phyloP scores from a whole-genome alignment of 1,284 basidiomycete species.

The Malassezia dermatis region DNA sequence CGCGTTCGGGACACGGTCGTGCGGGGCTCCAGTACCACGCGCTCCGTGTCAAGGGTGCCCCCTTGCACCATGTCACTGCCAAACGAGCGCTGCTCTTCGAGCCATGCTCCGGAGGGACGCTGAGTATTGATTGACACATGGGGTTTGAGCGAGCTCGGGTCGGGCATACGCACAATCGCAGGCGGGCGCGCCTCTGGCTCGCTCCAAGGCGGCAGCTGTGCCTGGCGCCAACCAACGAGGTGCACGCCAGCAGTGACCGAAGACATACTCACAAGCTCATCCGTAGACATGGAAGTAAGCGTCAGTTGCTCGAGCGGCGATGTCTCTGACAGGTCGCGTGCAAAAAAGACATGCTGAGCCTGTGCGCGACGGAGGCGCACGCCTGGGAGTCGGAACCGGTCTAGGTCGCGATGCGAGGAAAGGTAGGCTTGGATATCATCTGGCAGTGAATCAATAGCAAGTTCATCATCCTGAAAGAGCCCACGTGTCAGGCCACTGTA shows the following conservation, averaged over 20 bases:
- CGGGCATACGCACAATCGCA: slow-evolving; percentile 18
- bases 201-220: not conserved
- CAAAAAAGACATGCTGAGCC: slow-evolving; percentile 30
- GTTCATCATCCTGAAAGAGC: slow-evolving; percentile 20
- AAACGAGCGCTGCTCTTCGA: not conserved
- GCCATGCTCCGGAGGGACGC: not conserved
- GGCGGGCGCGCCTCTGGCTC: slow-evolving; percentile 14
- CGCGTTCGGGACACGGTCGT: not conserved
- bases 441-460: slow-evolving; percentile 9
- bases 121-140: not conserved
- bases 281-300: not conserved
- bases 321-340: slow-evolving; percentile 8
- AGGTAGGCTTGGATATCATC: not conserved
- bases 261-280: not conserved
- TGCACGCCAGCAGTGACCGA: not conserved
- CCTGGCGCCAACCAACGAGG: not conserved
- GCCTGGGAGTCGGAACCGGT: slow-evolving; percentile 18
- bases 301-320: not conserved
- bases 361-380: slow-evolving; percentile 30
- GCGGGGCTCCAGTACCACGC: slow-evolving; percentile 17
- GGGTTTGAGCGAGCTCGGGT: slow-evolving; percentile 2
- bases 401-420: slow-evolving; percentile 17
- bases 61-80: not conserved
- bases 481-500: slow-evolving; percentile 30
- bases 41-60: not conserved